Conservation (phyloP, 371 early-diverging fungal species). For the Mortierella sp. region DNA sequence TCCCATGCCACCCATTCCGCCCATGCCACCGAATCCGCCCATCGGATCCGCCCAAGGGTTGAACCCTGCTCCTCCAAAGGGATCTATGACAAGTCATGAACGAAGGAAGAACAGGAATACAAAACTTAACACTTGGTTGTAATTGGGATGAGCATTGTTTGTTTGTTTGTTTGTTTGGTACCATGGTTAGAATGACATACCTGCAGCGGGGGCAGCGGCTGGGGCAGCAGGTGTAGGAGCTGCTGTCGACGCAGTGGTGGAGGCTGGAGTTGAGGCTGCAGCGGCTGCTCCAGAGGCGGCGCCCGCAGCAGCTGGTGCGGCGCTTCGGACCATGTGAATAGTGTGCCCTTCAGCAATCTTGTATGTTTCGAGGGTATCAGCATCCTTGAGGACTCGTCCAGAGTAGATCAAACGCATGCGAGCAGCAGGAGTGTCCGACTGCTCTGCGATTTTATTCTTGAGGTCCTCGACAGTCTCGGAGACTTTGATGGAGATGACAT, state of each 20-base stretch:
- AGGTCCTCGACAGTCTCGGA: slow-evolving; percentile 77
- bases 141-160: neutral
- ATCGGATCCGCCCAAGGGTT: slow-evolving; percentile 65
- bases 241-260: slow-evolving; percentile 45
- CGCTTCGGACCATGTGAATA: slow-evolving; percentile 87
- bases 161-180: neutral
- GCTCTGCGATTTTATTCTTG: slow-evolving; percentile 79
- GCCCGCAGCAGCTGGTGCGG: slow-evolving; percentile 54
- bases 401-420: slow-evolving; percentile 93
- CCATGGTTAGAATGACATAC: slow-evolving; percentile 5
- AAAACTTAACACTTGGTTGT: slow-evolving; percentile 1
- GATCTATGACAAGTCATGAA: slow-evolving; percentile 24
- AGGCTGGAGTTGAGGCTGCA: slow-evolving; percentile 29
- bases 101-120: neutral
- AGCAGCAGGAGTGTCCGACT: slow-evolving; percentile 79
- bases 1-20: slow-evolving; percentile 62
- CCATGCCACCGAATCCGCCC: slow-evolving; percentile 62
- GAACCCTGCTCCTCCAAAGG: slow-evolving; percentile 57
- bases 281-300: slow-evolving; percentile 41
- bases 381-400: slow-evolving; percentile 95
- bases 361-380: slow-evolving; percentile 78
- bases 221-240: slow-evolving; percentile 50
- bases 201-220: slow-evolving; percentile 50
- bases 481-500: slow-evolving; percentile 73
- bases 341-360: slow-evolving; percentile 85